These are phyloP conservation scores for Cytospora piceae DNA, from an alignment of 2,329 filamentous ascomycete species.

Conservation along the genomic window DNA sequence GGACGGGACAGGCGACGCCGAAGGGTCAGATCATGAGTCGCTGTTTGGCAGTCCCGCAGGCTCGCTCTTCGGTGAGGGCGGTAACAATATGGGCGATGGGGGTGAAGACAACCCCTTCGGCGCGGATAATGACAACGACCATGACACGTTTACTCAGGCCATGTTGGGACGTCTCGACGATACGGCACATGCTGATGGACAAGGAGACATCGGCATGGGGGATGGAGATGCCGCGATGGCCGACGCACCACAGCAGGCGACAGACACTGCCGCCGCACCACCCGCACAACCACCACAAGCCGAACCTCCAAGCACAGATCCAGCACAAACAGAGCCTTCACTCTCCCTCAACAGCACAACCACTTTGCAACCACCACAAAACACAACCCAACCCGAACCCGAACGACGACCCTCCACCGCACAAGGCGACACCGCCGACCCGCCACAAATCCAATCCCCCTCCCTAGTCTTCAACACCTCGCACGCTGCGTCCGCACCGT, in stretches of 20 bases:
- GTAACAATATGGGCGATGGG: conserved; percentile 37
- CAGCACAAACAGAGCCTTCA: background rate
- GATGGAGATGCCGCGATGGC: conserved; percentile 42
- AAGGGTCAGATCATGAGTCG: conserved; percentile 73
- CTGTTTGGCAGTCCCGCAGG: conserved; percentile 82
- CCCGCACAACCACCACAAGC: background rate
- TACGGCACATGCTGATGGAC: conserved; percentile 46
- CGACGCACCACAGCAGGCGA: conserved; percentile 33
- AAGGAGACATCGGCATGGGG: conserved; percentile 43
- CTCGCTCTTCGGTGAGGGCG: conserved; percentile 83
- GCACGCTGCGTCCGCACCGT: conserved; percentile 44
- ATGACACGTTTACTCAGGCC: conserved; percentile 63
- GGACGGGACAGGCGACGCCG: conserved; percentile 57
- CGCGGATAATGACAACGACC: conserved; percentile 80
- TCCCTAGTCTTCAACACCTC: conserved; percentile 44
- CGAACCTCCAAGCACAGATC: conserved; percentile 29
- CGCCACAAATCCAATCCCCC: conserved; percentile 36
- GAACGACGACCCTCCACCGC: conserved; percentile 25
- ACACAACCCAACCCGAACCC: conserved; percentile 28
- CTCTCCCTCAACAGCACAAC: conserved; percentile 4
- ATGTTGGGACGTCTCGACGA: conserved; percentile 57
- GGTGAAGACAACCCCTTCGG: conserved; percentile 64
- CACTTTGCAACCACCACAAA: conserved; percentile 8
- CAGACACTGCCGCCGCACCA: background rate
- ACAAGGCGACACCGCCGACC: conserved; percentile 23